A percentile compares a stretch with the other conserved stretches of the same genome.
phyloP scores from a whole-genome alignment of 2,329 filamentous ascomycete genomes.

The Leptodontidium sp. region DNA sequence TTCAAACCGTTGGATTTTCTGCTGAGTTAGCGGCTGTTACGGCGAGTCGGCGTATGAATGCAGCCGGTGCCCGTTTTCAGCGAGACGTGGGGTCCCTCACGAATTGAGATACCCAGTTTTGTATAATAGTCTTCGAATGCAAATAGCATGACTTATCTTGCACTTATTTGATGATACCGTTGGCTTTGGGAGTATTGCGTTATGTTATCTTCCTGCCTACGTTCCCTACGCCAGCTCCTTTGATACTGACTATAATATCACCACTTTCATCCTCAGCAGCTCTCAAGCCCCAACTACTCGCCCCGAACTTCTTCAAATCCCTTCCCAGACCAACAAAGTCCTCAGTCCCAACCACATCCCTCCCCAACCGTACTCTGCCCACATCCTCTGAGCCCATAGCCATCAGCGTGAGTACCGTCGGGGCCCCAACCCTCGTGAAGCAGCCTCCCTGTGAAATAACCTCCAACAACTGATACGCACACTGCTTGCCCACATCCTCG shows the following conservation, averaged over 20 bases:
- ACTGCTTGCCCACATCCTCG: constrained; percentile 88
- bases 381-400: constrained; percentile 98
- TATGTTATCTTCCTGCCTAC: constrained; percentile 88
- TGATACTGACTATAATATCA: constrained; percentile 82
- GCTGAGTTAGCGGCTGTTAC: constrained; percentile 41
- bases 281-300: constrained; percentile 88
- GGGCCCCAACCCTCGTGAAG: constrained; percentile 73
- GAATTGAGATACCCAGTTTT: constrained; percentile 24
- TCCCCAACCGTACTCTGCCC: constrained; percentile 82
- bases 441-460: constrained; percentile 84
- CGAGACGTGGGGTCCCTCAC: constrained; percentile 31
- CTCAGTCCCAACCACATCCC: constrained; percentile 82
- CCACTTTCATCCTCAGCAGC: constrained; percentile 67
- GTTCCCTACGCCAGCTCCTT: constrained; percentile 92
- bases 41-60: constrained; percentile 41
- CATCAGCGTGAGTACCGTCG: constrained; percentile 87
- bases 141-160: neutral
- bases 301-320: constrained; percentile 88
- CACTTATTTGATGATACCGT: neutral
- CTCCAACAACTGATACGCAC: constrained; percentile 89
- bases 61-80: constrained; percentile 40
- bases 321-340: constrained; percentile 81
- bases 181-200: constrained; percentile 29
- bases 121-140: constrained; percentile 20
- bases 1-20: constrained; percentile 44